Conservation (phyloP, 192 early-diverging fungal species). For the Entomortierella chlamydospora region DNA sequence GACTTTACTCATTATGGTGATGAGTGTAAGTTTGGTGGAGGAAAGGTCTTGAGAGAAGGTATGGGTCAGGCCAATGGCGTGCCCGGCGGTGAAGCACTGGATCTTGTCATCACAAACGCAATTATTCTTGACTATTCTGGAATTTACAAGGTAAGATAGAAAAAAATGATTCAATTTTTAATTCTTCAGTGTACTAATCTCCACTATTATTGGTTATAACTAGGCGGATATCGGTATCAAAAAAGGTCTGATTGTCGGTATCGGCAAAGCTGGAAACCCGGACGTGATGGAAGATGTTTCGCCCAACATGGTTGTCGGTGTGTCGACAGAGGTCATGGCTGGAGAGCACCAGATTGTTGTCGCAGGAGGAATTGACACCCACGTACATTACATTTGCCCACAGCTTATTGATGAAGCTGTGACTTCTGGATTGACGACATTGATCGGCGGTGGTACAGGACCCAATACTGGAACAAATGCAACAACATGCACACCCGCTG, state of each 20-base stretch:
- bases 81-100: constrained; percentile 79
- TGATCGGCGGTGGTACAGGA: constrained; percentile 93
- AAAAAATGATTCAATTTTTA: too few species aligned
- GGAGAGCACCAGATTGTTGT: constrained; percentile 94
- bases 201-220: too few species aligned
- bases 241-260: constrained; percentile 86
- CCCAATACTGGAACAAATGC: constrained; percentile 97
- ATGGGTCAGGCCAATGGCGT: constrained; percentile 89
- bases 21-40: constrained; percentile 97
- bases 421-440: constrained; percentile 82
- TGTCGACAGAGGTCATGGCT: constrained; percentile 90
- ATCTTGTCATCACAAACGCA: constrained; percentile 96
- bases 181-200: too few species aligned
- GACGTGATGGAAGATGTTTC: constrained; percentile 96
- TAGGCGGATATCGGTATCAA: constrained; percentile 96
- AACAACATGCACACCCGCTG: constrained; percentile 94
- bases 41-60: constrained; percentile 93
- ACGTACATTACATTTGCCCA: constrained; percentile 97
- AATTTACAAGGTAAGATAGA: constrained; percentile 82
- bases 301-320: constrained; percentile 89
- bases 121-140: constrained; percentile 94
- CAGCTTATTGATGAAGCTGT: constrained; percentile 89
- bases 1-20: constrained; percentile 95
- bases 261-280: constrained; percentile 98
- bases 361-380: constrained; percentile 93